Evolutionary conservation across 495 filamentous ascomycete species (phyloP).

Genomic region (Xylaria telfairii): DNA sequence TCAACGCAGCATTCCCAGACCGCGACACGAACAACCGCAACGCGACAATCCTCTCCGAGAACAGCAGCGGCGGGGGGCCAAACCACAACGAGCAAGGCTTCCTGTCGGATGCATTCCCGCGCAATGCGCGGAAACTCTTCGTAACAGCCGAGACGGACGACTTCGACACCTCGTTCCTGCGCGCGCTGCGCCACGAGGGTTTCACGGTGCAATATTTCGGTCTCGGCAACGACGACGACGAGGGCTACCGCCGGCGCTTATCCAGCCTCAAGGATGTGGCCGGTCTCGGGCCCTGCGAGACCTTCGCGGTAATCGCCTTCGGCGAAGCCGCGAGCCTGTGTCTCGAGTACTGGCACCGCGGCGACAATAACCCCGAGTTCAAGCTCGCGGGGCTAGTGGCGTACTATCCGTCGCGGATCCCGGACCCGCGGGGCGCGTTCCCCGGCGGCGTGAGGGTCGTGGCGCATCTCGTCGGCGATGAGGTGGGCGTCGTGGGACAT

Average conservation of each 20-base stretch:
- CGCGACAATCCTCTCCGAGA: slow-evolving; percentile 41
- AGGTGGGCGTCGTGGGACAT: slow-evolving; percentile 47
- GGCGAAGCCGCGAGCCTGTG: slow-evolving; percentile 44
- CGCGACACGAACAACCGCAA: slow-evolving; percentile 38
- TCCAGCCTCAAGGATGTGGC: slow-evolving; percentile 27
- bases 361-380: slow-evolving; percentile 49
- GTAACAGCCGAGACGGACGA: slow-evolving; percentile 67
- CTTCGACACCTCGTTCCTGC: slow-evolving; percentile 63
- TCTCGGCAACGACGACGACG: slow-evolving; percentile 54
- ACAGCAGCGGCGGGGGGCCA: slow-evolving; percentile 28
- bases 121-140: slow-evolving; percentile 61
- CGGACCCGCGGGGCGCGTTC: slow-evolving; percentile 48
- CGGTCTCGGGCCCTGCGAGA: slow-evolving; percentile 39
- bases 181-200: slow-evolving; percentile 69
- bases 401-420: slow-evolving; percentile 54
- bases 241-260: slow-evolving; percentile 59
- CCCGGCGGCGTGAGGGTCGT: slow-evolving; percentile 49
- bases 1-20: slow-evolving; percentile 41
- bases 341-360: slow-evolving; percentile 44
- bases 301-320: slow-evolving; percentile 46
- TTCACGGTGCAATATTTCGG: slow-evolving; percentile 69
- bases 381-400: slow-evolving; percentile 57
- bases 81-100: slow-evolving; percentile 48
- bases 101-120: slow-evolving; percentile 44
- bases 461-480: slow-evolving; percentile 53